Conservation (phyloP, 129 eudicot genomes). For the Flaveria brownii region DNA sequence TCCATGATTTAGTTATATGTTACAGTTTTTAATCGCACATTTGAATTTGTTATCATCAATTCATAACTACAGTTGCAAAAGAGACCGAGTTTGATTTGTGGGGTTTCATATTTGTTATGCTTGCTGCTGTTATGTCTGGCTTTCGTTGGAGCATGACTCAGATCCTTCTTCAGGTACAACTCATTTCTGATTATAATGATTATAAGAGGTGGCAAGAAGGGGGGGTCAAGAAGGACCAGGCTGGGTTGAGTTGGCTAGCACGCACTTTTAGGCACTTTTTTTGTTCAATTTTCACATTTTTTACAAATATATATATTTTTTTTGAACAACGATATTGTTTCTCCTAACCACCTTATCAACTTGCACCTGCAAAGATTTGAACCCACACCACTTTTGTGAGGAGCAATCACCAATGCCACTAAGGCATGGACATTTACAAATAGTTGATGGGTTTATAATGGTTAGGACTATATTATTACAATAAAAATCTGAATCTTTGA, state of each 20-base stretch:
- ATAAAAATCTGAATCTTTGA: neutral
- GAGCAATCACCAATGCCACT: too few species aligned
- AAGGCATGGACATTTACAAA: neutral
- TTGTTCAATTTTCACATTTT: neutral
- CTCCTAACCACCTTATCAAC: too few species aligned
- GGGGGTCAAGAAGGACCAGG: neutral
- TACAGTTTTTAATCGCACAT: neutral
- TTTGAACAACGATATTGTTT: too few species aligned
- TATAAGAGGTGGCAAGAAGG: neutral
- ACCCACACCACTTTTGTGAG: too few species aligned
- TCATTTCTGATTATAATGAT: constrained; percentile 11
- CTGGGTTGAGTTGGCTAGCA: neutral
- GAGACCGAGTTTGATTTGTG: constrained; percentile 91
- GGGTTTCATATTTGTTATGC: constrained; percentile 97
- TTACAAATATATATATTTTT: too few species aligned
- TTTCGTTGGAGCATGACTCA: constrained; percentile 99
- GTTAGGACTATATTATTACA: neutral
- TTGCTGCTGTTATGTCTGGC: constrained; percentile 99
- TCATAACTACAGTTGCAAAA: constrained; percentile 63
- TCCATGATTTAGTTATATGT: neutral
- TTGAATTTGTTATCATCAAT: neutral
- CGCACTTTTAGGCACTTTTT: neutral
- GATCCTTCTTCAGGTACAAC: constrained; percentile 88
- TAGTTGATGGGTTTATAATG: neutral
- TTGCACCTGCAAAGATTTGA: too few species aligned